Evolutionary conservation across 2,329 filamentous ascomycete species (phyloP).

Genomic region (Trichoderma guizhouense): DNA sequence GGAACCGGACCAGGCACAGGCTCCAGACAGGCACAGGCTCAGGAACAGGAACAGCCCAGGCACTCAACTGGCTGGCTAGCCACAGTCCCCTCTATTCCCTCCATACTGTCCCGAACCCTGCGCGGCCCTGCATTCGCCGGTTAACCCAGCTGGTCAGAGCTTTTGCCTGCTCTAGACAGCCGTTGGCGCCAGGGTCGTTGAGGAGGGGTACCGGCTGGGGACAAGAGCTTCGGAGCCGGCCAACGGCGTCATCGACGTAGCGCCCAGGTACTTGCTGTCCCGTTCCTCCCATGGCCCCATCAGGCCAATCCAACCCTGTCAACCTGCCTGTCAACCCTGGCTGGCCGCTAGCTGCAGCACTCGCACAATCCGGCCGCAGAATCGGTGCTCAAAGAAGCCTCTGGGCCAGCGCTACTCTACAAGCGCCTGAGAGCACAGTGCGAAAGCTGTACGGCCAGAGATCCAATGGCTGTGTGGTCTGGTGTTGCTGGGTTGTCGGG

Average conservation of each 20-base stretch:
- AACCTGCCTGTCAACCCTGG: constrained; percentile 11
- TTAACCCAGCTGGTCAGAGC: constrained; percentile 15
- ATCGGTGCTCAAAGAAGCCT: constrained; percentile 12
- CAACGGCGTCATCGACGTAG: neutral
- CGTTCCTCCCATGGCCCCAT: neutral
- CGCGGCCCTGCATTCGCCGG: constrained; percentile 19
- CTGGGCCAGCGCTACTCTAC: neutral
- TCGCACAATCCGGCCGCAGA: constrained; percentile 9
- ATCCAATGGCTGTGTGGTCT: neutral
- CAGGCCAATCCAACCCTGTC: constrained; percentile 3
- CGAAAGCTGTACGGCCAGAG: neutral
- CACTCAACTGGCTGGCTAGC: neutral
- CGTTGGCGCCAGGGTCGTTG: neutral
- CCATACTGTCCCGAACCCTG: constrained; percentile 6
- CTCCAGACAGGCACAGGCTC: neutral
- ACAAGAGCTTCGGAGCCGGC: neutral
- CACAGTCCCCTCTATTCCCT: neutral
- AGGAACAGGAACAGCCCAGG: neutral
- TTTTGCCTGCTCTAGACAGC: neutral
- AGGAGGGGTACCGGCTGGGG: constrained; percentile 8
- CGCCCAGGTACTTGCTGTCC: neutral
- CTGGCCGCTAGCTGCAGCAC: neutral
- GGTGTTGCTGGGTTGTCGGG: no score
- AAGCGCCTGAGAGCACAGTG: neutral
- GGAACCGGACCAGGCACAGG: neutral